A percentile compares a stretch with the other conserved stretches of the same genome.
These are phyloP conservation scores for Scedosporium boydii DNA, from an alignment of 2,329 filamentous ascomycete genomes.

Conservation along the genomic window DNA sequence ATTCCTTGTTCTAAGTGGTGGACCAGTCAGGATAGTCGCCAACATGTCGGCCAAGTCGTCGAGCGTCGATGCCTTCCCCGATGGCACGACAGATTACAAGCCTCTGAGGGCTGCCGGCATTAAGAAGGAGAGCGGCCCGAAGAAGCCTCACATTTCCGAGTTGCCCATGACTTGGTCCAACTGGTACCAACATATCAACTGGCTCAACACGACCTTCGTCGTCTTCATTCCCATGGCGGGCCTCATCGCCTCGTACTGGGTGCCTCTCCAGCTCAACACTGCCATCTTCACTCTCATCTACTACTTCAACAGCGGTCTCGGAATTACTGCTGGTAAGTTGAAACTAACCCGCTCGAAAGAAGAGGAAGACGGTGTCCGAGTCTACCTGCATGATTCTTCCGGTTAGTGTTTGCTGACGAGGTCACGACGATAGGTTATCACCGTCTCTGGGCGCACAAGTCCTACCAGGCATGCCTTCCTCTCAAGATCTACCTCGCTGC, in stretches of 20 bases:
- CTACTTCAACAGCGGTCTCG: conserved; percentile 76
- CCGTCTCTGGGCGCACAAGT: conserved; percentile 77
- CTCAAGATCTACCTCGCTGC: conserved; percentile 76
- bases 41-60: background rate
- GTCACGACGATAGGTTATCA: conserved; percentile 46
- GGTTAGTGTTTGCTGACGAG: background rate
- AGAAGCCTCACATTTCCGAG: conserved; percentile 82
- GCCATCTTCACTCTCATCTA: conserved; percentile 64
- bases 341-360: background rate
- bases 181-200: conserved; percentile 91
- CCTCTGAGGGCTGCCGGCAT: conserved; percentile 23
- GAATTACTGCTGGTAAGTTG: conserved; percentile 63
- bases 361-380: background rate
- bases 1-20: background rate
- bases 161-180: conserved; percentile 70
- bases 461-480: conserved; percentile 67
- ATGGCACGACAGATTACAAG: conserved; percentile 47
- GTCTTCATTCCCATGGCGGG: conserved; percentile 67
- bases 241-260: conserved; percentile 66
- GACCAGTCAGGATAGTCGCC: background rate
- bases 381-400: background rate
- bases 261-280: conserved; percentile 63
- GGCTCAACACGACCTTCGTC: conserved; percentile 80
- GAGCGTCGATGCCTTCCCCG: conserved; percentile 28
- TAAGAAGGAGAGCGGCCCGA: conserved; percentile 33